Evolutionary conservation across 306 rosid genomes (phyloP).

Genomic region (Trifolium dubium): DNA sequence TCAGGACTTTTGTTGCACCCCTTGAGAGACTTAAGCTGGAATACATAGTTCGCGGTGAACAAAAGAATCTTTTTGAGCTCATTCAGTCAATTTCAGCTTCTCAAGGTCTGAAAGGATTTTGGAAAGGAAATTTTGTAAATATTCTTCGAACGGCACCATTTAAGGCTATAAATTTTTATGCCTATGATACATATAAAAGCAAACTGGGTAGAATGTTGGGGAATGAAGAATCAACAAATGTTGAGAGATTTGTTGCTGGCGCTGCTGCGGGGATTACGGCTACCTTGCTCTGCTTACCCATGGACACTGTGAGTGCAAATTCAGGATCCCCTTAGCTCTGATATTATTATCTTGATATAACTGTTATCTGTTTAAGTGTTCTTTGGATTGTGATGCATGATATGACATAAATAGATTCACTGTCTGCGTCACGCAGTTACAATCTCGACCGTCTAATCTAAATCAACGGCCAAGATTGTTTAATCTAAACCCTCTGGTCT

Average conservation of each 20-base stretch:
- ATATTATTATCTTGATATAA: slow-evolving; percentile 25
- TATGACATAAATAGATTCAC: neutral
- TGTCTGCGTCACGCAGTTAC: neutral
- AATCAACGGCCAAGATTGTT: too few relatives aligned
- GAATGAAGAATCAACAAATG: slow-evolving; percentile 71
- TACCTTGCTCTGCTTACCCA: slow-evolving; percentile 86
- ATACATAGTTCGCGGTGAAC: slow-evolving; percentile 89
- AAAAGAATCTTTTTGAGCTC: slow-evolving; percentile 67
- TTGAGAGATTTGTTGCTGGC: slow-evolving; percentile 91
- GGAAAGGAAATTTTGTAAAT: slow-evolving; percentile 94
- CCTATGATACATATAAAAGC: slow-evolving; percentile 83
- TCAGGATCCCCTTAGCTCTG: slow-evolving; percentile 1
- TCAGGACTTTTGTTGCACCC: slow-evolving; percentile 94
- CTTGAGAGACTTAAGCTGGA: slow-evolving; percentile 98
- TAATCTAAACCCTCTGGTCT: too few relatives aligned
- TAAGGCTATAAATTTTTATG: slow-evolving; percentile 89
- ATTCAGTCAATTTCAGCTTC: slow-evolving; percentile 69
- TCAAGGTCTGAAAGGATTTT: slow-evolving; percentile 93
- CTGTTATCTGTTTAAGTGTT: neutral
- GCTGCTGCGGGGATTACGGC: slow-evolving; percentile 97
- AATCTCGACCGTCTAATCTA: neutral
- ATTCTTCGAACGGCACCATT: slow-evolving; percentile 96
- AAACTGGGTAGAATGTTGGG: slow-evolving; percentile 64
- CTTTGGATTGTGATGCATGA: slow-evolving; percentile 33
- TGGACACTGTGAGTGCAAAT: slow-evolving; percentile 77